Conservation (phyloP, 2,329 filamentous ascomycete species). For the Lecanicillium sp. region DNA sequence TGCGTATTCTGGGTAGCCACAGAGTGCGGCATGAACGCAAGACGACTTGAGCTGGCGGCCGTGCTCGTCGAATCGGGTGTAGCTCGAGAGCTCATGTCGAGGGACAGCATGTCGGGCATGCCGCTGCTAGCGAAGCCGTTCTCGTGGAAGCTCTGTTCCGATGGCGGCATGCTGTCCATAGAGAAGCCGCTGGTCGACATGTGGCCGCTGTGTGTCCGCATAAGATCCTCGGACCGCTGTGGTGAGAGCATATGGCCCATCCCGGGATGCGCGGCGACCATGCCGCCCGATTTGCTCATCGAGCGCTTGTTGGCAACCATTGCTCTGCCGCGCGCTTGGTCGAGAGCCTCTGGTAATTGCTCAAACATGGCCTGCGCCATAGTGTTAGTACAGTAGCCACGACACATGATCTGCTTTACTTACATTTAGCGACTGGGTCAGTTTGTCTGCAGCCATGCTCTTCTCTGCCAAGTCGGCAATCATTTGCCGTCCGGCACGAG, state of each 20-base stretch:
- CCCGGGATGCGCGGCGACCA: slow-evolving; percentile 27
- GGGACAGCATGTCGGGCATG: slow-evolving; percentile 39
- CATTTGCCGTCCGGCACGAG: slow-evolving; percentile 75
- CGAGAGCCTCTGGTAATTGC: slow-evolving; percentile 68
- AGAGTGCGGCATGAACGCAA: slow-evolving; percentile 27
- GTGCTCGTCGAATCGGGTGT: slow-evolving; percentile 40
- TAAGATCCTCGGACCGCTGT: slow-evolving; percentile 29
- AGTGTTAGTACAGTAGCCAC: slow-evolving; percentile 17
- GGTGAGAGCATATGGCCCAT: slow-evolving; percentile 28
- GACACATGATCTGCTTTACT: slow-evolving; percentile 24
- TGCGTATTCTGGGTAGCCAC: slow-evolving; percentile 25
- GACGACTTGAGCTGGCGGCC: slow-evolving; percentile 33
- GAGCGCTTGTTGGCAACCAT: slow-evolving; percentile 24
- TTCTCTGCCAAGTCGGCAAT: slow-evolving; percentile 72
- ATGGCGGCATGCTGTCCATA: slow-evolving; percentile 28
- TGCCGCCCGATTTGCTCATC: slow-evolving; percentile 18
- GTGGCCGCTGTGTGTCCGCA: slow-evolving; percentile 24
- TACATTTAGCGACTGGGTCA: slow-evolving; percentile 72
- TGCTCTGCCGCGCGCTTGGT: slow-evolving; percentile 38
- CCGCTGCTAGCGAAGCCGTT: slow-evolving; percentile 30
- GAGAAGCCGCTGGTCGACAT: slow-evolving; percentile 25
- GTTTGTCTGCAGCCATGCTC: slow-evolving; percentile 84
- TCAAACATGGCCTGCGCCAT: slow-evolving; percentile 67
- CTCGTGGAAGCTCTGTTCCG: slow-evolving; percentile 29
- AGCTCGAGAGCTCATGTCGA: slow-evolving; percentile 39